These are phyloP conservation scores for Jatropha podagrica DNA, from an alignment of 441 rosid genomes.

Conservation along the genomic window DNA sequence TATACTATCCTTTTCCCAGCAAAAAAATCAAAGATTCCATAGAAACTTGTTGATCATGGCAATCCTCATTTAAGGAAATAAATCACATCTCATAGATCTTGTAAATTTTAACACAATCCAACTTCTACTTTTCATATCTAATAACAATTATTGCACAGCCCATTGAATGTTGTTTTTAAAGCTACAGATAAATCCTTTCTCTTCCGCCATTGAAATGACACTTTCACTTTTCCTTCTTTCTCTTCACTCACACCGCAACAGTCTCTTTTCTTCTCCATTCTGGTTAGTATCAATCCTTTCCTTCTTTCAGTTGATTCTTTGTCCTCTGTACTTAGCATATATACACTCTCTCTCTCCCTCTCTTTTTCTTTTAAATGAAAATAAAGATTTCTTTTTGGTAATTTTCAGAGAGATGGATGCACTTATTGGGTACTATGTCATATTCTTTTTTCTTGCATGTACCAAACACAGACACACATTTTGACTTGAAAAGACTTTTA, in stretches of 20 bases:
- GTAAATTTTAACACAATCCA: slow-evolving; percentile 31
- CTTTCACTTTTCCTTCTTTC: neutral
- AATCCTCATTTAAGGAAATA: slow-evolving; percentile 24
- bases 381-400: too few species aligned
- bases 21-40: slow-evolving; percentile 25
- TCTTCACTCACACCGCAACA: neutral
- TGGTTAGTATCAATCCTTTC: neutral
- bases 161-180: neutral
- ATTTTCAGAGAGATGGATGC: slow-evolving; percentile 12
- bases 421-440: slow-evolving; percentile 15
- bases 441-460: slow-evolving; percentile 8
- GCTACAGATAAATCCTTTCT: neutral
- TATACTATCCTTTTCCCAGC: slow-evolving; percentile 13
- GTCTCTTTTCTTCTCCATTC: neutral
- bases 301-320: neutral
- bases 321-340: too few species aligned
- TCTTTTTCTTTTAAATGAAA: too few species aligned
- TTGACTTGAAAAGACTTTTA: slow-evolving; percentile 13
- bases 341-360: too few species aligned
- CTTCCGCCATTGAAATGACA: too few species aligned
- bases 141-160: slow-evolving; percentile 11
- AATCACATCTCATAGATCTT: slow-evolving; percentile 30
- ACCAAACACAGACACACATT: slow-evolving; percentile 9
- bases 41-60: slow-evolving; percentile 17
- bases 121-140: slow-evolving; percentile 18